phyloP scores from a whole-genome alignment of 2,329 filamentous ascomycete species.

The Passalora sequoiae region DNA sequence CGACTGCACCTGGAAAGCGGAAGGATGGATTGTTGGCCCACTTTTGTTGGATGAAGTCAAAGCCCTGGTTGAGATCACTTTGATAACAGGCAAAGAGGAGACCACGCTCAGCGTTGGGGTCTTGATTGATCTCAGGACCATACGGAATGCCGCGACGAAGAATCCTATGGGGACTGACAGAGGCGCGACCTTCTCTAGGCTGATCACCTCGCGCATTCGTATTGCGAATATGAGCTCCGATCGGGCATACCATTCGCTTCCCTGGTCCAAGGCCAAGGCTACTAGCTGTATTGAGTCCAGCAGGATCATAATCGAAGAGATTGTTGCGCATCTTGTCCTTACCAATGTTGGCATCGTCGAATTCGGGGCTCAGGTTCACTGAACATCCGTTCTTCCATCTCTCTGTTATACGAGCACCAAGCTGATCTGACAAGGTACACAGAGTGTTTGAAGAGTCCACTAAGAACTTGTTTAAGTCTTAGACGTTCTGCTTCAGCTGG shows the following conservation, averaged over 20 bases:
- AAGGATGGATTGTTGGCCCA: slow-evolving; percentile 29
- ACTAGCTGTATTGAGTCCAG: slow-evolving; percentile 26
- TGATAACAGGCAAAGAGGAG: slow-evolving; percentile 46
- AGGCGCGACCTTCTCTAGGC: slow-evolving; percentile 12
- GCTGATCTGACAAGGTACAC: slow-evolving; percentile 33
- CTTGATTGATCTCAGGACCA: slow-evolving; percentile 31
- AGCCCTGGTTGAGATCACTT: slow-evolving; percentile 39
- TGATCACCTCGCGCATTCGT: slow-evolving; percentile 42
- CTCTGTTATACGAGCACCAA: slow-evolving; percentile 42
- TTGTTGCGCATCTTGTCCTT: slow-evolving; percentile 30
- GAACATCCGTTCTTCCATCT: slow-evolving; percentile 39
- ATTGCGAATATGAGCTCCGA: slow-evolving; percentile 47
- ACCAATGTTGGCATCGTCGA: slow-evolving; percentile 32
- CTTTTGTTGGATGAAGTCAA: slow-evolving; percentile 37
- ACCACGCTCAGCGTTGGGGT: slow-evolving; percentile 38
- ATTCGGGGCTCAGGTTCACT: slow-evolving; percentile 17
- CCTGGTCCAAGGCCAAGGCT: slow-evolving; percentile 36
- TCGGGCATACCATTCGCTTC: slow-evolving; percentile 40
- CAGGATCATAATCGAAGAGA: slow-evolving; percentile 38
- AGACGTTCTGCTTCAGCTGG: slow-evolving; percentile 43
- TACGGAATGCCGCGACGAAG: slow-evolving; percentile 45
- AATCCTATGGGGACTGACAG: slow-evolving; percentile 34
- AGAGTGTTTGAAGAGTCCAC: slow-evolving; percentile 30
- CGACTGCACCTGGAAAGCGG: slow-evolving; percentile 27
- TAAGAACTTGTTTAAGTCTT: slow-evolving; percentile 42